phyloP scores from a whole-genome alignment of 495 filamentous ascomycete species.

The Annulohypoxylon maeteangense region DNA sequence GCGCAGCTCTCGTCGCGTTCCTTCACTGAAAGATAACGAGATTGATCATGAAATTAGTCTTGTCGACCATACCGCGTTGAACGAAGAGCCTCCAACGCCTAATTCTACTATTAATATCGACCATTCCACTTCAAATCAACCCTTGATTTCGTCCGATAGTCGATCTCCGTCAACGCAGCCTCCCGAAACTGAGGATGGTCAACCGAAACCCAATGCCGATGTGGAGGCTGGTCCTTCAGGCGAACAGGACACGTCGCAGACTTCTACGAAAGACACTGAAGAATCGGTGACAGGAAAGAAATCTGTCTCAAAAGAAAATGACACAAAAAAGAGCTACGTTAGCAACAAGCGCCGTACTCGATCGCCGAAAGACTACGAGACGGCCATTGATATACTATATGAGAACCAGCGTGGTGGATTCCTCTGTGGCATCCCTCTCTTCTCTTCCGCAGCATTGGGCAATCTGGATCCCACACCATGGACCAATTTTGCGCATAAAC shows the following conservation, averaged over 20 bases:
- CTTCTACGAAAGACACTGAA: conserved; percentile 4
- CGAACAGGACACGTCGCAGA: conserved; percentile 19
- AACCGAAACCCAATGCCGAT: conserved; percentile 12
- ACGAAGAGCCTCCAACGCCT: conserved; percentile 39
- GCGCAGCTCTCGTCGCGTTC: conserved; percentile 59
- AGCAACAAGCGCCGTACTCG: conserved; percentile 15
- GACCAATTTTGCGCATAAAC: conserved; percentile 77
- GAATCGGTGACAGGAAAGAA: conserved; percentile 16
- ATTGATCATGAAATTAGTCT: conserved; percentile 72
- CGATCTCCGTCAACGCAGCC: conserved; percentile 30
- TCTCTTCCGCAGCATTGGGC: conserved; percentile 85
- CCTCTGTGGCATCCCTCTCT: conserved; percentile 87
- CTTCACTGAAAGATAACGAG: conserved; percentile 61
- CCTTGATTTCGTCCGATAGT: conserved; percentile 36
- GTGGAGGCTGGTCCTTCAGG: conserved; percentile 32
- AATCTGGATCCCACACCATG: conserved; percentile 87
- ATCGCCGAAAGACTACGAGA: conserved; percentile 53
- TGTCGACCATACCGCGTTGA: conserved; percentile 52
- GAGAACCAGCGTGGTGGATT: conserved; percentile 92
- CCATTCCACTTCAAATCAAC: conserved; percentile 26
- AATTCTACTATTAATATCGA: conserved; percentile 19
- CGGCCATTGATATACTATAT: conserved; percentile 86
- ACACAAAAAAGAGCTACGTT: neutral
- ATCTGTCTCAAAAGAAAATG: conserved; percentile 6
- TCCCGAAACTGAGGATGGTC: conserved; percentile 22